Evolutionary conservation across 2,329 filamentous ascomycete species (phyloP), one percentile per base, ranked within the genome.

Genomic region (Fusarium chuoi): DNA sequence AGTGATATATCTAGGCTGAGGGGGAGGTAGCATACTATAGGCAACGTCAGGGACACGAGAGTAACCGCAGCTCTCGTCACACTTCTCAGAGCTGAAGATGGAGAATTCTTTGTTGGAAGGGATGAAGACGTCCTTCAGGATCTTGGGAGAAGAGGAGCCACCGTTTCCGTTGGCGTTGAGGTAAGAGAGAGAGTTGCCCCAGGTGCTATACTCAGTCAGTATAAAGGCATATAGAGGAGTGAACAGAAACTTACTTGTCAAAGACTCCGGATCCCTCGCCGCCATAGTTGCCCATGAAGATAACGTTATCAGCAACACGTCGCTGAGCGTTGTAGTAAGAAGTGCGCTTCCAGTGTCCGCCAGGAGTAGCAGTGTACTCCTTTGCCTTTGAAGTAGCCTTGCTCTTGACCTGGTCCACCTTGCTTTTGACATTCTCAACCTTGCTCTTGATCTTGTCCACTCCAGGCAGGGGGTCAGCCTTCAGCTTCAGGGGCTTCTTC

Each of bases 211-310:
- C 36, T 52, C 41, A 18, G 61, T 78, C 14, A 78, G 61, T 48
- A 39, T 62, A 24, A 41, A 7, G n/a, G n/a, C 20, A n/a, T 28
- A 17, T 18, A 17, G 15, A 42, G 17, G 22, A 18, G 22, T n/a
- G 26, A n/a, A n/a, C 9, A 42, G 36, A 13, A 28, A 82, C 84
- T 81, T 71, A 86, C 85, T 75, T 82, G 62, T 86, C 84, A 62
- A 79, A 87, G 39, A 82, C 80, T 46, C 86, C 82, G 39, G 85
- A 85, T 1, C 82, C 81, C 24, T 82, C 76, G 44, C 83, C 84
- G 48, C 86, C 86, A 44, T 85, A 83, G 79, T 87, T 87, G 39
- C 82, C 86, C 44, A 88, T 80, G 78, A 88, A 88, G 62, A 85
- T 81, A 36, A 88, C 75, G 45, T 86, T 86, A 26, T 87, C 81